phyloP scores from a whole-genome alignment of 169 alveolate species.

The Cryptosporidium viatorum region DNA sequence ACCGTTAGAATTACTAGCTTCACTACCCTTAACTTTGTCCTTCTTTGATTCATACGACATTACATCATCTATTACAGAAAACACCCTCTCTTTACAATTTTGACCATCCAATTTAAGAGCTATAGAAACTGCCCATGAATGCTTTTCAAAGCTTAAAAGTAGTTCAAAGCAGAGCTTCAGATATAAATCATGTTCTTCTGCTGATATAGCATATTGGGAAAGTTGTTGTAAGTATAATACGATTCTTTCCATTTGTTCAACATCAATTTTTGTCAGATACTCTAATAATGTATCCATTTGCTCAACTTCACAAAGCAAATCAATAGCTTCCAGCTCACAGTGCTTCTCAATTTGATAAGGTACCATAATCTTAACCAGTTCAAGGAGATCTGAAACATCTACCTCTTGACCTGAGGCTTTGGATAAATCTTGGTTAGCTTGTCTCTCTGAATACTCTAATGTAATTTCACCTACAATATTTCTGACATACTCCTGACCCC shows the following conservation, averaged over 20 bases:
- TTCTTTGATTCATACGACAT: slow-evolving; percentile 13
- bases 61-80: slow-evolving; percentile 43
- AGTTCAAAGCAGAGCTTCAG: slow-evolving; percentile 78
- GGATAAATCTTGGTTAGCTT: slow-evolving; percentile 29
- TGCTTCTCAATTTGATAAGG: slow-evolving; percentile 88
- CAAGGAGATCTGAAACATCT: slow-evolving; percentile 70
- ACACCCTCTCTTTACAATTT: slow-evolving; percentile 30
- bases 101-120: slow-evolving; percentile 60
- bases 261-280: slow-evolving; percentile 79
- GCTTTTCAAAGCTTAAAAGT: slow-evolving; percentile 57
- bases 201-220: slow-evolving; percentile 81
- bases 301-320: slow-evolving; percentile 86
- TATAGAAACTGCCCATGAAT: slow-evolving; percentile 51
- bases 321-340: slow-evolving; percentile 88
- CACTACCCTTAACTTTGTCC: slow-evolving; percentile 44
- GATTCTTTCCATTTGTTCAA: slow-evolving; percentile 80
- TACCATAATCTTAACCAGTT: slow-evolving; percentile 83
- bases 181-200: slow-evolving; percentile 78
- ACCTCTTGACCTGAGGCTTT: slow-evolving; percentile 68
- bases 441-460: slow-evolving; percentile 77
- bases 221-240: slow-evolving; percentile 81
- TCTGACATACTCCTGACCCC: slow-evolving; percentile 82
- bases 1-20: slow-evolving; percentile 22
- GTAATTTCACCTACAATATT: slow-evolving; percentile 78
- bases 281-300: slow-evolving; percentile 80